Conservation (phyloP, 371 early-diverging fungal species). For the Rhizopus arrhizus region DNA sequence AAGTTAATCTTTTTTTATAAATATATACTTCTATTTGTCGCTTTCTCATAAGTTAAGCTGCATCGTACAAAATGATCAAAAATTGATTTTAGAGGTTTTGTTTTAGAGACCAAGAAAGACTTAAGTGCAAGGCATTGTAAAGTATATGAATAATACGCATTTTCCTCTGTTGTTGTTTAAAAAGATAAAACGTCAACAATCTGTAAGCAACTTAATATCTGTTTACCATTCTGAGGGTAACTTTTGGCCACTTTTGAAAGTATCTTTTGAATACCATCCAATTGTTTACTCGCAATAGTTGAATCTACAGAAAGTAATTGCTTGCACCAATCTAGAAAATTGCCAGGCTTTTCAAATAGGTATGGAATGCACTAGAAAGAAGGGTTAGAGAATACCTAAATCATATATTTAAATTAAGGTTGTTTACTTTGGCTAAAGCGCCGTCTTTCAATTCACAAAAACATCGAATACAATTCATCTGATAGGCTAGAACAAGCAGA, state of each 20-base stretch:
- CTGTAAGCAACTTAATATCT: background rate
- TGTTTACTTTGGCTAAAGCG: constrained; percentile 33
- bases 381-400: background rate
- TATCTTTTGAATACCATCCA: constrained; percentile 32
- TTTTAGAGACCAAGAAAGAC: constrained; percentile 11
- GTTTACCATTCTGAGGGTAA: constrained; percentile 27
- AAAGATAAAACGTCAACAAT: no score
- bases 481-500: constrained; percentile 43
- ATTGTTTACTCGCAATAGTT: constrained; percentile 32
- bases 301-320: constrained; percentile 31
- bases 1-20: background rate
- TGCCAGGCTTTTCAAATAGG: constrained; percentile 40
- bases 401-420: background rate
- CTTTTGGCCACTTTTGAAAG: constrained; percentile 29
- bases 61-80: constrained; percentile 40
- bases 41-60: constrained; percentile 40
- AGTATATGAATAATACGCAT: constrained; percentile 17
- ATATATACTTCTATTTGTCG: constrained; percentile 25
- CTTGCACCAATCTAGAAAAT: constrained; percentile 44
- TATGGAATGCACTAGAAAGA: constrained; percentile 35
- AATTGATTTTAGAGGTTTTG: constrained; percentile 13
- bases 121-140: constrained; percentile 27
- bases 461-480: constrained; percentile 44
- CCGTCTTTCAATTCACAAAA: constrained; percentile 40
- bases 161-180: constrained; percentile 6